These are phyloP conservation scores for Penicillium paradoxum DNA, from an alignment of 495 filamentous ascomycete species.

Conservation along the genomic window DNA sequence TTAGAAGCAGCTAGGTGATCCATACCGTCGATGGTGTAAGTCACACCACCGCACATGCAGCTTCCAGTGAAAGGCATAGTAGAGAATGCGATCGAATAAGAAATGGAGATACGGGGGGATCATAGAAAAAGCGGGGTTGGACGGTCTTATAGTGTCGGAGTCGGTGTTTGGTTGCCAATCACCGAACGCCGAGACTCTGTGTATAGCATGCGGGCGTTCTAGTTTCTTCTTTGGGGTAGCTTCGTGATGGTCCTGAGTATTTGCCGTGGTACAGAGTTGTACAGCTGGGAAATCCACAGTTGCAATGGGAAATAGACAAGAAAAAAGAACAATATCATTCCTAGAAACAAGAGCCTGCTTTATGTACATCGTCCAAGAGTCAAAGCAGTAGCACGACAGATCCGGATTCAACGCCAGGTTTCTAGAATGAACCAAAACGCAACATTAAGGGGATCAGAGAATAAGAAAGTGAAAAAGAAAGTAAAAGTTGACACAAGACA, in stretches of 20 bases:
- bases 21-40: slow-evolving; percentile 31
- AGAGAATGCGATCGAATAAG: background rate
- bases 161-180: slow-evolving; percentile 11
- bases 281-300: background rate
- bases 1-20: background rate
- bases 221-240: background rate
- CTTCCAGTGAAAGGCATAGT: slow-evolving; percentile 35
- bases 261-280: background rate
- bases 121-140: slow-evolving; percentile 1
- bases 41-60: slow-evolving; percentile 40
- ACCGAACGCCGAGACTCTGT: slow-evolving; percentile 1
- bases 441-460: slow-evolving; percentile 1
- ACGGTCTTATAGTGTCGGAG: background rate
- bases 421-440: background rate
- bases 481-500: slow-evolving; percentile 1
- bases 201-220: background rate
- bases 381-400: slow-evolving; percentile 1
- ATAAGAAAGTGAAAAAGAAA: slow-evolving; percentile 1
- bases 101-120: slow-evolving; percentile 20
- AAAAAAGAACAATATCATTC: slow-evolving; percentile 11
- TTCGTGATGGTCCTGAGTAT: background rate
- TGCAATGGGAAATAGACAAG: background rate
- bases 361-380: slow-evolving; percentile 20
- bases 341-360: slow-evolving; percentile 12
- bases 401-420: slow-evolving; percentile 5